Evolutionary conservation across 1,139 yeast genomes (phyloP).

Genomic region (Spencermartinsiella ligniputridi): DNA sequence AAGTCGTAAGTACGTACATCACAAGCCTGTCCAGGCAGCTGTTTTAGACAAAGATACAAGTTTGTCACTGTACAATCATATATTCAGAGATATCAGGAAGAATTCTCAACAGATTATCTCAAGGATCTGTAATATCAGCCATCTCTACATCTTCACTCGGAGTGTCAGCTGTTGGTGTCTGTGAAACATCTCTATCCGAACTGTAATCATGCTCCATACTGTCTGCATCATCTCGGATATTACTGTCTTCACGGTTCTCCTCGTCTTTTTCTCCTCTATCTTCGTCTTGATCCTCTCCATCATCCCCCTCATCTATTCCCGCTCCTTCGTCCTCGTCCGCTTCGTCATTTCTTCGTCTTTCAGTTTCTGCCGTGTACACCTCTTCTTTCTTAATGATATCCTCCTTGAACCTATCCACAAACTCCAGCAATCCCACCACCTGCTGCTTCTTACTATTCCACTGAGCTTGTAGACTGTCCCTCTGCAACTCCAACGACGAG

Average conservation of each 20-base stretch:
- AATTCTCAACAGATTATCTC: too few species aligned
- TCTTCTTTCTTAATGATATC: conserved; percentile 9
- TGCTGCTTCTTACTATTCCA: conserved; percentile 27
- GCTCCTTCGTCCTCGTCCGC: conserved; percentile 9
- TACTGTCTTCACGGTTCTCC: not conserved
- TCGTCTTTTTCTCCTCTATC: not conserved
- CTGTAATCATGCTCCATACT: too few species aligned
- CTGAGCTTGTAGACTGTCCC: conserved; percentile 18
- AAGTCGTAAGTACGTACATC: too few species aligned
- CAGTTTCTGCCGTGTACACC: not conserved
- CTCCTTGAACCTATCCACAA: conserved; percentile 22
- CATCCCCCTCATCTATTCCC: conserved; percentile 6
- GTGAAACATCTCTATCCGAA: too few species aligned
- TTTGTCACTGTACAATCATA: too few species aligned
- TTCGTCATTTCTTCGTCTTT: conserved; percentile 12
- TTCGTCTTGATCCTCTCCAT: conserved; percentile 2
- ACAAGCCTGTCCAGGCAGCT: conserved; percentile 14
- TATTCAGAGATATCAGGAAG: too few species aligned
- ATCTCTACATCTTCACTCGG: conserved; percentile 8
- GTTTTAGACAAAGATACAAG: conserved; percentile 1
- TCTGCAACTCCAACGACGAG: conserved; percentile 25
- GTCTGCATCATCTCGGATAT: not conserved
- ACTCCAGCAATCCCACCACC: conserved; percentile 23
- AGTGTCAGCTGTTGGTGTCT: too few species aligned
- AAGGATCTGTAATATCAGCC: too few species aligned